A percentile compares a stretch with the other conserved stretches of the same genome.
These are phyloP conservation scores for Nannizziopsis arthrosporioides DNA, from an alignment of 2,329 filamentous ascomycete genomes.

Conservation along the genomic window DNA sequence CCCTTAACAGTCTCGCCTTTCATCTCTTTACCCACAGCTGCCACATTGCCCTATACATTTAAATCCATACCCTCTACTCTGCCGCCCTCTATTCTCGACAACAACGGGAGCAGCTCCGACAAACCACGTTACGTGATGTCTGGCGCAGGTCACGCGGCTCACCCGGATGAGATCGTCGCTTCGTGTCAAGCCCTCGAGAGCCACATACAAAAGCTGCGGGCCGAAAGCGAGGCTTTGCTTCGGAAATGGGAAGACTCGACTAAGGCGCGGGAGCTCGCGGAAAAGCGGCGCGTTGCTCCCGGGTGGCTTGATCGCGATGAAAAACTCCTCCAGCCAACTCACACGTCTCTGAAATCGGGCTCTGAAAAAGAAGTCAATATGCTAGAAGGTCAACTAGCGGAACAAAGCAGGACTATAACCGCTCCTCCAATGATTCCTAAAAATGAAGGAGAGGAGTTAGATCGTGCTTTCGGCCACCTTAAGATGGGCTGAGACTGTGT, in stretches of 20 bases:
- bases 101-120: conserved; percentile 33
- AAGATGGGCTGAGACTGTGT: conserved; percentile 22
- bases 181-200: conserved; percentile 68
- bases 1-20: conserved; percentile 91
- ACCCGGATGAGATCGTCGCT: conserved; percentile 72
- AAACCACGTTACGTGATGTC: conserved; percentile 65
- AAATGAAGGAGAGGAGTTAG: conserved; percentile 42
- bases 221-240: conserved; percentile 56
- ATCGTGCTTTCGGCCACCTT: conserved; percentile 43
- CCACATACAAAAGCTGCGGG: conserved; percentile 59
- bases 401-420: conserved; percentile 21
- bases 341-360: conserved; percentile 13
- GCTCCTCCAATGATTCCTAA: conserved; percentile 33
- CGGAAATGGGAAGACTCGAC: conserved; percentile 57
- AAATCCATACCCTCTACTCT: conserved; percentile 78
- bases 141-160: conserved; percentile 65
- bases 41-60: conserved; percentile 92
- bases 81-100: conserved; percentile 55
- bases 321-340: conserved; percentile 46
- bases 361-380: conserved; percentile 22
- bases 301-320: conserved; percentile 54
- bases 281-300: conserved; percentile 52
- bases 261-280: conserved; percentile 47
- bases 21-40: conserved; percentile 75
- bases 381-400: conserved; percentile 28